Evolutionary conservation across 495 filamentous ascomycete genomes (phyloP).

Genomic region (Cercophora newfieldiana): DNA sequence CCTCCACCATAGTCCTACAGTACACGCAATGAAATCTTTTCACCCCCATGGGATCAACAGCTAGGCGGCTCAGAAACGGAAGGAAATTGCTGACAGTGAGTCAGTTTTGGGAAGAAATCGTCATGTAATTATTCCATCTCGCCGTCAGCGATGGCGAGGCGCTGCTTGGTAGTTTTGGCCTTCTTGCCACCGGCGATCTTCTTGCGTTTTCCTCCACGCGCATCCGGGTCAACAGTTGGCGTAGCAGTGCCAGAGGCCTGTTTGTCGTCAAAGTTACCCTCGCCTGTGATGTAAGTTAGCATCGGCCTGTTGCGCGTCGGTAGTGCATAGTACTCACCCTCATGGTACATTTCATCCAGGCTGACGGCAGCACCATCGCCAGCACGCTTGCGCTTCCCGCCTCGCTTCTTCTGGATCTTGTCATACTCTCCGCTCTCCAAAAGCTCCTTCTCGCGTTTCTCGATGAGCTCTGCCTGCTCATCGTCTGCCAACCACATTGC

Average conservation of each 20-base stretch:
- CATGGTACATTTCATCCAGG: conserved; percentile 97
- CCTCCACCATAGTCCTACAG: conserved; percentile 2
- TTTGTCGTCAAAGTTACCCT: conserved; percentile 90
- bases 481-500: conserved; percentile 96
- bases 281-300: conserved; percentile 56
- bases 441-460: conserved; percentile 83
- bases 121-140: conserved; percentile 43
- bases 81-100: not conserved
- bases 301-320: not conserved
- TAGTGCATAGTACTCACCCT: conserved; percentile 62
- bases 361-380: conserved; percentile 55
- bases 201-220: conserved; percentile 47
- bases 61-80: not conserved
- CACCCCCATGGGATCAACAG: not conserved
- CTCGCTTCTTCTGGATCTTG: conserved; percentile 69
- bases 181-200: conserved; percentile 68
- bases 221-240: conserved; percentile 62
- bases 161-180: conserved; percentile 87
- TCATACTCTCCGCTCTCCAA: conserved; percentile 60
- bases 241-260: conserved; percentile 85
- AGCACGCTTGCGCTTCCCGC: conserved; percentile 47
- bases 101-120: not conserved
- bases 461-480: conserved; percentile 87
- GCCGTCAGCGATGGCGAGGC: conserved; percentile 84
- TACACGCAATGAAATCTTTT: not conserved